Percentiles rank a stretch among this genome's conserved stretches.
These are phyloP conservation scores for Daldinia grandis DNA, from an alignment of 495 filamentous ascomycete species.

Conservation along the genomic window DNA sequence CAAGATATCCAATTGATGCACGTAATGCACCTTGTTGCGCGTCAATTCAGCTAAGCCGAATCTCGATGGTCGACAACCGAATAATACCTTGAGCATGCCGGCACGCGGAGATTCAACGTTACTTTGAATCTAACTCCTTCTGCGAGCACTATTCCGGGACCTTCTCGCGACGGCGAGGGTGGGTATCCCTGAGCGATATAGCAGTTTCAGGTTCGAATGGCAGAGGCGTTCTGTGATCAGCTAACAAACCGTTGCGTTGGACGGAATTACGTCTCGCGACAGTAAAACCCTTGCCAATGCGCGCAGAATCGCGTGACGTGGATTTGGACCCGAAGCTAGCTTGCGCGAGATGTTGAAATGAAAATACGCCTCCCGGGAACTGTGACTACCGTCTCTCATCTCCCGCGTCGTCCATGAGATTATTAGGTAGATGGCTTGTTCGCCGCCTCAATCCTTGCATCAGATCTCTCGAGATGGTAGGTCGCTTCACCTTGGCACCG, in stretches of 20 bases:
- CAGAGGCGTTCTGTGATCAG: slow-evolving; percentile 12
- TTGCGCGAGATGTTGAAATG: slow-evolving; percentile 28
- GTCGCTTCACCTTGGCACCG: slow-evolving; percentile 34
- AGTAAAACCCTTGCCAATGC: slow-evolving; percentile 30
- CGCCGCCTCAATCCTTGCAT: slow-evolving; percentile 38
- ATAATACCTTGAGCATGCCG: slow-evolving; percentile 6
- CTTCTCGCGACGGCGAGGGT: slow-evolving; percentile 16
- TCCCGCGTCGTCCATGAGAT: slow-evolving; percentile 26
- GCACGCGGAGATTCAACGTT: slow-evolving; percentile 33
- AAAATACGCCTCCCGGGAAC: slow-evolving; percentile 26
- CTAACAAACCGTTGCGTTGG: slow-evolving; percentile 17
- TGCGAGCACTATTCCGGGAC: slow-evolving; percentile 17
- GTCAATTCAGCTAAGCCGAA: slow-evolving; percentile 12
- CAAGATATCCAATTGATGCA: slow-evolving; percentile 13
- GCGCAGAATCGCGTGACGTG: slow-evolving; percentile 35
- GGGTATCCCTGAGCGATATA: background rate
- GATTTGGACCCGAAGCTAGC: slow-evolving; percentile 23
- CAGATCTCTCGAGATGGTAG: slow-evolving; percentile 44
- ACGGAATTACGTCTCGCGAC: slow-evolving; percentile 37
- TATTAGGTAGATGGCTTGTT: slow-evolving; percentile 18
- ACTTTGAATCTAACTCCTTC: slow-evolving; percentile 21
- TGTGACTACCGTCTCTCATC: slow-evolving; percentile 28
- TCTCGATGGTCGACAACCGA: slow-evolving; percentile 14
- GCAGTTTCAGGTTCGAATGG: slow-evolving; percentile 30
- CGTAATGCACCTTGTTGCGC: slow-evolving; percentile 13